Evolutionary conservation across 306 rosid genomes (phyloP), one percentile per base, ranked within the genome.

Genomic region (Cyclanthera cordifolia): DNA sequence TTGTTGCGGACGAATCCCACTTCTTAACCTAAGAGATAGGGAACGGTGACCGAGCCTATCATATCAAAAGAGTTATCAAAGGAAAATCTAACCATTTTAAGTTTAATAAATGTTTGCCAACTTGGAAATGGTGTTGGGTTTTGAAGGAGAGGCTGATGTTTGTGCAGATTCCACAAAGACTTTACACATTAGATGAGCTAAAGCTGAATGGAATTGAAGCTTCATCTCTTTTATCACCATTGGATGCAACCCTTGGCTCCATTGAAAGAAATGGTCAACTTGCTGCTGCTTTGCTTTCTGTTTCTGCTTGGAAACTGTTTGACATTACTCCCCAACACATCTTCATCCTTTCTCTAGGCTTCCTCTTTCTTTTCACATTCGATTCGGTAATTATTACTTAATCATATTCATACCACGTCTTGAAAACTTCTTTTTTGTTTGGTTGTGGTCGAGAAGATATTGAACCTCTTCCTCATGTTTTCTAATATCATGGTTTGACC

Each of bases 141-240:
- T 57, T 32, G 45, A 16, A 32, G 45, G 14, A 30, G 20, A 41
- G 32, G 72, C 15, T 25, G 52, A n/a, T 54, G 45, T n/a, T 60
- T 57, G 32, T 76, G 72, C 76, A 93, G 96, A 85, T 89, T 63
- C 96, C 98, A 52, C 96, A 89, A 70, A 89, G 98, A 79, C 94
- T 93, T 23, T 93, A 93, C 81, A 79, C 91, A 46, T 86, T 93
- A 85, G 96, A 89, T 64, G 98, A 93, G 79, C 80, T 93, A 78
- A 93, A 81, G 90, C 81, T 89, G 56, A 93, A 93, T 76, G 94
- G 95, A 68, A 93, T 93, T 16, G 91, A 86, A 53, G 16, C 98
- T 2, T 21, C 70, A 2, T 84, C 98, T 59, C 95, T 93, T 80
- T 74, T 93, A 6, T 89, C 96, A 14, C 96, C 95, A 0, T 89